Conservation (phyloP, 2,329 filamentous ascomycete species). For the Trichoderma sp. region DNA sequence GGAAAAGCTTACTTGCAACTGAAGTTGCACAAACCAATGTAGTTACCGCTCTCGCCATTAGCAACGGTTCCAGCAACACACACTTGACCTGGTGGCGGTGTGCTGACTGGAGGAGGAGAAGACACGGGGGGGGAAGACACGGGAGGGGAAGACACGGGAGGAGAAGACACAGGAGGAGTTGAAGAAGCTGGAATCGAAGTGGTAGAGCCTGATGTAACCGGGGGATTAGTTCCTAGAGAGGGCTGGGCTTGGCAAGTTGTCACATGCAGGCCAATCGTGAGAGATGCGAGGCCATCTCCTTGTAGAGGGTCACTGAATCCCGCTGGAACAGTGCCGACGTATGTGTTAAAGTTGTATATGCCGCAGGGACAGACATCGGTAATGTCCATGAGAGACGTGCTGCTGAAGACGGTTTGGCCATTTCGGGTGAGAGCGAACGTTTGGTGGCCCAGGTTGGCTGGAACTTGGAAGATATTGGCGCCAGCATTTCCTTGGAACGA, state of each 20-base stretch:
- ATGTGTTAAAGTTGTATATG: conserved; percentile 62
- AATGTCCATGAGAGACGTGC: conserved; percentile 54
- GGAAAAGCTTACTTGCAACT: conserved; percentile 31
- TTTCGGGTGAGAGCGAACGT: conserved; percentile 50
- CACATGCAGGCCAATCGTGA: conserved; percentile 28
- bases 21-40: conserved; percentile 43
- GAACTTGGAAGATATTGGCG: conserved; percentile 45
- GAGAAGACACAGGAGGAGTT: neutral
- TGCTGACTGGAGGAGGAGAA: conserved; percentile 37
- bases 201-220: conserved; percentile 45
- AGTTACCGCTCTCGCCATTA: conserved; percentile 40
- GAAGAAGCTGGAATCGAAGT: conserved; percentile 12
- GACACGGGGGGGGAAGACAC: conserved; percentile 26
- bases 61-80: conserved; percentile 39
- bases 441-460: conserved; percentile 48
- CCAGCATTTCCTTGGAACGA: conserved; percentile 40
- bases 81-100: conserved; percentile 22
- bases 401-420: conserved; percentile 47
- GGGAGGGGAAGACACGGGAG: conserved; percentile 22
- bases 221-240: conserved; percentile 35
- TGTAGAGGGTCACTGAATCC: conserved; percentile 31
- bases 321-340: conserved; percentile 53
- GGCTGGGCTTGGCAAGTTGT: conserved; percentile 34
- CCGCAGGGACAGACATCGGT: conserved; percentile 54
- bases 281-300: conserved; percentile 23